Evolutionary conservation across 2,329 filamentous ascomycete genomes (phyloP).

Genomic region (Fusarium pseudonygamai): DNA sequence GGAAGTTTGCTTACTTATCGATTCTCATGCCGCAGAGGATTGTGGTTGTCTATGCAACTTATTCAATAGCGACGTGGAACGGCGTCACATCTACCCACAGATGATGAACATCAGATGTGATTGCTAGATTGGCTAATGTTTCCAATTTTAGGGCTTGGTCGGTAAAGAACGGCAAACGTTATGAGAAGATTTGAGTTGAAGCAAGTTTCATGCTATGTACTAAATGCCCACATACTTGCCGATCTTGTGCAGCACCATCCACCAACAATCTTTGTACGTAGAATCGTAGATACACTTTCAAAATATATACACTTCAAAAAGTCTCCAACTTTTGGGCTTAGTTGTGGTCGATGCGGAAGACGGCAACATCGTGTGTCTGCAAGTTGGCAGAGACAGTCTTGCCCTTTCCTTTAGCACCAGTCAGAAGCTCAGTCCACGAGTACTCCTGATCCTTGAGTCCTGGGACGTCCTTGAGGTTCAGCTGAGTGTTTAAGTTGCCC

Average conservation of each 20-base stretch:
- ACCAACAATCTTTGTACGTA: not conserved
- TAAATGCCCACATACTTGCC: not conserved
- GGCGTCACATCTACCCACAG: no score
- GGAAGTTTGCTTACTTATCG: no score
- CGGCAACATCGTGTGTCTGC: slow-evolving; percentile 13
- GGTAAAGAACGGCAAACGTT: not conserved
- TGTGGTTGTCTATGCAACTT: no score
- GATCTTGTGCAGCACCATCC: not conserved
- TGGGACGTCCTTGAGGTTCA: slow-evolving; percentile 21
- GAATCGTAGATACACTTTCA: not conserved
- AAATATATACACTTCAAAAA: not conserved
- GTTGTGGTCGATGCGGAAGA: slow-evolving; percentile 12
- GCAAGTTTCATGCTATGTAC: not conserved
- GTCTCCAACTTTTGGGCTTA: not conserved
- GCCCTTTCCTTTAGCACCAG: slow-evolving; percentile 17
- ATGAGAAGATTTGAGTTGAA: no score
- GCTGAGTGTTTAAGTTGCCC: slow-evolving; percentile 1
- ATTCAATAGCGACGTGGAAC: no score
- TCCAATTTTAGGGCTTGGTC: no score
- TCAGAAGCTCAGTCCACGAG: slow-evolving; percentile 19
- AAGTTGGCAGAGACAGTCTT: slow-evolving; percentile 13
- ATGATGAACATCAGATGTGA: no score
- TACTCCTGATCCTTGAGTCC: slow-evolving; percentile 14
- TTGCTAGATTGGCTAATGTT: no score
- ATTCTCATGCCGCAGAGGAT: accelerated